Evolutionary conservation across 116 monocot species (phyloP), one percentile per base, ranked within the genome.

Genomic region (Cymodocea nodosa): DNA sequence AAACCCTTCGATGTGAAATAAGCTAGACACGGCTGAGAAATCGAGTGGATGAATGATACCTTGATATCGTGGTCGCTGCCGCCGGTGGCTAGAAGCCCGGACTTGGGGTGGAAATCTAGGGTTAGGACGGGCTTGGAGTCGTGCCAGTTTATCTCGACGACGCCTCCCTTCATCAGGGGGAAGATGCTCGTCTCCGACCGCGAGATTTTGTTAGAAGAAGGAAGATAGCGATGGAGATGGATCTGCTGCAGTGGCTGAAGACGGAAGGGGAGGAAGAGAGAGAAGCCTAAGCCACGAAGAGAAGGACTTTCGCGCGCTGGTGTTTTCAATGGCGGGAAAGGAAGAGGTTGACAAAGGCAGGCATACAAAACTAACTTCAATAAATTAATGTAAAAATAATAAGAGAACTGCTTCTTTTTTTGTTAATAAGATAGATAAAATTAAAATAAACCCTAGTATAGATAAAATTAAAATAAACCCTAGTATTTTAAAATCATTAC

Each of bases 61-160:
- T 94, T 94, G 75, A 94, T 87, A 67, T 94, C 94, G 20, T 85
- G 85, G 69, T 94, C 94, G 62, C 56, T 76, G 73, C 94, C 94
- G 55, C 87, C 94, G 24, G 94, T 94, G 74, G 94, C 94, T 40
- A 94, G 87, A 69, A 77, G 30, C 19, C 94, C 79, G 0, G 81
- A 69, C 19, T 49, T 59, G 20, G 87, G 68, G 69, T 94, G 94
- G 79, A 90, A 94, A 85, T 94, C 94, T 73, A 94, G 79, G 81
- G 84, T 83, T 66, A 90, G 83, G 56, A 94, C 90, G 3, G 94
- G 94, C 70, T 79, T 79, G 23, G 73, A 66, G 61, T 94, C 94
- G 68, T 94, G 94, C 94, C 94, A 94, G 63, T 83, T 85, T 79
- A 94, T 85, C 83, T 94, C 87, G 7, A 94, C 69, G 40, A 87